These are phyloP conservation scores for Geum urbanum DNA, from an alignment of 306 rosid species.

Conservation along the genomic window DNA sequence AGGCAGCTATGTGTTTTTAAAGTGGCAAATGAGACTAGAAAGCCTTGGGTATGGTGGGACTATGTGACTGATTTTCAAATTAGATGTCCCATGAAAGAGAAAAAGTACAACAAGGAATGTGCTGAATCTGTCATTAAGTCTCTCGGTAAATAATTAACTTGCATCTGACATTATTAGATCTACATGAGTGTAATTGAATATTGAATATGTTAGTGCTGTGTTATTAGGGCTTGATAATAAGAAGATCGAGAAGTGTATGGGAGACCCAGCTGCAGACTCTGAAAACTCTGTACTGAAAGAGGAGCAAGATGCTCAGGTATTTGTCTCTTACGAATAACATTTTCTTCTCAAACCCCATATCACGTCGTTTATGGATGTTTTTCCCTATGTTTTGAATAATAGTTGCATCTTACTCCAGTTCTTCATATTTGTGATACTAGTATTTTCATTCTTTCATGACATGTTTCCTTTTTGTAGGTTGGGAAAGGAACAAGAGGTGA, in stretches of 20 bases:
- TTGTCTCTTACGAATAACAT: constrained; percentile 2
- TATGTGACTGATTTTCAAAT: constrained; percentile 97
- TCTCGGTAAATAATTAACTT: constrained; percentile 55
- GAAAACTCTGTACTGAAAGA: constrained; percentile 84
- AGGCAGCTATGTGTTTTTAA: constrained; percentile 91
- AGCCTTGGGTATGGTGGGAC: constrained; percentile 99
- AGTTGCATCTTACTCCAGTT: constrained; percentile 4
- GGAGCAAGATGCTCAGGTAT: constrained; percentile 98
- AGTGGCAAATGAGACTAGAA: constrained; percentile 77
- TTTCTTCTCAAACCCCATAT: neutral
- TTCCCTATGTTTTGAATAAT: neutral
- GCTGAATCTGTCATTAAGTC: constrained; percentile 79
- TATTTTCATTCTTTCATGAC: constrained; percentile 23
- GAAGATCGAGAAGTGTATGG: constrained; percentile 84
- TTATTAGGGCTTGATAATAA: constrained; percentile 72
- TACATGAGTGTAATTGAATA: constrained; percentile 17
- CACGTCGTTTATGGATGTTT: constrained; percentile 3
- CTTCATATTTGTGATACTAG: constrained; percentile 19
- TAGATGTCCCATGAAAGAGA: constrained; percentile 98
- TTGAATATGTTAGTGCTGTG: constrained; percentile 22
- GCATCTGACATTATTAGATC: constrained; percentile 14
- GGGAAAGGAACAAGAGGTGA: constrained; percentile 98
- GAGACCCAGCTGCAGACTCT: constrained; percentile 68
- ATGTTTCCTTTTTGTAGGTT: constrained; percentile 44
- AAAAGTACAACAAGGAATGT: constrained; percentile 83